A percentile compares a stretch with the other conserved stretches of the same genome.
phyloP scores from a whole-genome alignment of 1,284 basidiomycete genomes.

The Tilletiopsis washingtonensis region DNA sequence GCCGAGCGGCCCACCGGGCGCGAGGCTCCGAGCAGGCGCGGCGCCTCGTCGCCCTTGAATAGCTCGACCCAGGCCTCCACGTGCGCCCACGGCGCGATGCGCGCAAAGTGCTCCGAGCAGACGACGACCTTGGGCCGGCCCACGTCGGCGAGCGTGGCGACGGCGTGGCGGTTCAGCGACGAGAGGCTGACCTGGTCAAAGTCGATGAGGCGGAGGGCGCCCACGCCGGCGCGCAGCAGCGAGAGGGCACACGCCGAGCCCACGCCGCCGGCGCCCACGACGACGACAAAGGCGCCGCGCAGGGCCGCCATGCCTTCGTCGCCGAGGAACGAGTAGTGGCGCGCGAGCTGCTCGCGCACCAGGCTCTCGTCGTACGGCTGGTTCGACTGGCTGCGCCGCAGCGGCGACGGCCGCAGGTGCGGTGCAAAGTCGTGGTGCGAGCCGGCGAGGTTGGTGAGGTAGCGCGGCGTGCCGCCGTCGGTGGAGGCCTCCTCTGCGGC shows the following conservation, averaged over 20 bases:
- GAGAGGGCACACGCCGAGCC: conserved; percentile 92
- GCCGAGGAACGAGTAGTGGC: conserved; percentile 92
- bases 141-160: conserved; percentile 82
- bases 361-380: conserved; percentile 44
- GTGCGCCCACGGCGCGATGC: conserved; percentile 61
- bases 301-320: conserved; percentile 79
- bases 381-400: conserved; percentile 2
- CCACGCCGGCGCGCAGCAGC: conserved; percentile 50
- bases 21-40: conserved; percentile 20
- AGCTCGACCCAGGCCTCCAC: conserved; percentile 53
- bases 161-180: conserved; percentile 65
- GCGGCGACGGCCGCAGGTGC: background rate
- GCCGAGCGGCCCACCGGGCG: conserved; percentile 7
- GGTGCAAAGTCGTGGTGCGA: background rate
- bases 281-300: conserved; percentile 67
- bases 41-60: conserved; percentile 19
- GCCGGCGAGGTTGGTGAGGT: conserved; percentile 21
- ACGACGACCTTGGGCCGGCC: conserved; percentile 85
- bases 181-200: conserved; percentile 51
- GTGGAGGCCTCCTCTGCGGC: conserved; percentile 5
- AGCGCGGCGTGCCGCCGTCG: conserved; percentile 28
- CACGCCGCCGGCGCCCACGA: conserved; percentile 93
- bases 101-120: conserved; percentile 64
- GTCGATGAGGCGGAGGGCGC: conserved; percentile 41
- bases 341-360: conserved; percentile 62